Evolutionary conservation across 257 asterid genomes (phyloP), one percentile per base, ranked within the genome.

Genomic region (Phtheirospermum japonicum): DNA sequence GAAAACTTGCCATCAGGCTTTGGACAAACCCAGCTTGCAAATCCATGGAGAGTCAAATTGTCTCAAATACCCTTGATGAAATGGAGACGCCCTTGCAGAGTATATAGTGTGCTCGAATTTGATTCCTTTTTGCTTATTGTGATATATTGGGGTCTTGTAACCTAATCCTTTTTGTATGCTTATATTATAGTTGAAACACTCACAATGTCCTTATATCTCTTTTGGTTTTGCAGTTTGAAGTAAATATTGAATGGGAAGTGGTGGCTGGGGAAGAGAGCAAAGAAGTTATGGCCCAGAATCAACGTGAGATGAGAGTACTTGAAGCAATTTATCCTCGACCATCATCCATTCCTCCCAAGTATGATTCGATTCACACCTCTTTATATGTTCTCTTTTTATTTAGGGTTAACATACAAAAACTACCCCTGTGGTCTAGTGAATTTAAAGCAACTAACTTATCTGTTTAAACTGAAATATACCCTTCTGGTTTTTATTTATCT

Each of bases 1-100:
- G 85, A 77, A 64, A 83, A 74, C 78, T 30, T 74, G 65, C 65
- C 99, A 2, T 97, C 96, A 0, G 96, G 99, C 67, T 93, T 93
- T 56, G 94, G 84, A 73, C 87, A 80, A 48, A 63, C 78, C 34
- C 85, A 75, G 75, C 90, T 89, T 26, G 75, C 74, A 30, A 84
- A 73, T 63, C 81, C 64, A 28, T 72, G 73, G 77, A 77, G 52
- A 52, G 80, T 64, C 26, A 81, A 83, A 68, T 51, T 82, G 68
- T 73, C 83, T 46, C 84, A 76, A 69, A 76, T 83, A 64, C 91
- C 87, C 37, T 62, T 76, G 52, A 55, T 73, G 53, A 83, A 73
- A 60, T 86, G 91, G 91, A 63, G 54, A 56, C 60, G 74, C 57
- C 89, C 91, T 59, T 71, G 77, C 20, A 66, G 69, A 65, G 91